Conservation (phyloP, 345 rosid genomes). For the Turritis glabra region DNA sequence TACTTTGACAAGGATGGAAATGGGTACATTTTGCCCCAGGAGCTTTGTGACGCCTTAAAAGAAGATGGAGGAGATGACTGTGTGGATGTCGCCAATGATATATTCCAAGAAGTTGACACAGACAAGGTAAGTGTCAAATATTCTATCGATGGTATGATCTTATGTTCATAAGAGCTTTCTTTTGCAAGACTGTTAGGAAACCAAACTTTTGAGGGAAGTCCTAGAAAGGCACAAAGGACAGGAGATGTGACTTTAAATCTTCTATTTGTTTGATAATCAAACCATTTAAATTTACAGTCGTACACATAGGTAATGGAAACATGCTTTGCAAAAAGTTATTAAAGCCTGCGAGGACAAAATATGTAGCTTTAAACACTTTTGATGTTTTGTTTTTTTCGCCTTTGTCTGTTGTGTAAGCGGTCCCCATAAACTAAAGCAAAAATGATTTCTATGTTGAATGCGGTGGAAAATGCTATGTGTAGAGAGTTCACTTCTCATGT, state of each 20-base stretch:
- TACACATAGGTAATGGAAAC: slow-evolving; percentile 30
- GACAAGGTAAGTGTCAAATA: slow-evolving; percentile 66
- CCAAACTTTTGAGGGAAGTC: background rate
- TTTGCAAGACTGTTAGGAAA: slow-evolving; percentile 21
- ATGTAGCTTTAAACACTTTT: slow-evolving; percentile 29
- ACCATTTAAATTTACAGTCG: slow-evolving; percentile 18
- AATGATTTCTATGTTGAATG: slow-evolving; percentile 8
- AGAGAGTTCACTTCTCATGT: slow-evolving; percentile 1
- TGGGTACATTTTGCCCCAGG: slow-evolving; percentile 86
- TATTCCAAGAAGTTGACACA: slow-evolving; percentile 99
- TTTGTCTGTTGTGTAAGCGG: slow-evolving; percentile 27
- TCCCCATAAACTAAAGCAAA: slow-evolving; percentile 28
- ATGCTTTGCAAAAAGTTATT: slow-evolving; percentile 27
- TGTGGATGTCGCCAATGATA: slow-evolving; percentile 89
- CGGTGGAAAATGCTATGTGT: slow-evolving; percentile 9
- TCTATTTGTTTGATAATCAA: slow-evolving; percentile 5
- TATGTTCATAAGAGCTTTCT: slow-evolving; percentile 10
- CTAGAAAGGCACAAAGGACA: background rate
- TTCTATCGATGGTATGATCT: background rate
- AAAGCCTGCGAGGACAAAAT: slow-evolving; percentile 33
- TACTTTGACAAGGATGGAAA: slow-evolving; percentile 94
- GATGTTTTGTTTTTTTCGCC: background rate
- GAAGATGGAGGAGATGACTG: slow-evolving; percentile 97
- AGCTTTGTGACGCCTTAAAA: slow-evolving; percentile 87
- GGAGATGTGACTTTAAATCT: slow-evolving; percentile 18